Base-by-base conservation (phyloP, 169 alveolate genomes). In the Plasmodium inui region DNA sequence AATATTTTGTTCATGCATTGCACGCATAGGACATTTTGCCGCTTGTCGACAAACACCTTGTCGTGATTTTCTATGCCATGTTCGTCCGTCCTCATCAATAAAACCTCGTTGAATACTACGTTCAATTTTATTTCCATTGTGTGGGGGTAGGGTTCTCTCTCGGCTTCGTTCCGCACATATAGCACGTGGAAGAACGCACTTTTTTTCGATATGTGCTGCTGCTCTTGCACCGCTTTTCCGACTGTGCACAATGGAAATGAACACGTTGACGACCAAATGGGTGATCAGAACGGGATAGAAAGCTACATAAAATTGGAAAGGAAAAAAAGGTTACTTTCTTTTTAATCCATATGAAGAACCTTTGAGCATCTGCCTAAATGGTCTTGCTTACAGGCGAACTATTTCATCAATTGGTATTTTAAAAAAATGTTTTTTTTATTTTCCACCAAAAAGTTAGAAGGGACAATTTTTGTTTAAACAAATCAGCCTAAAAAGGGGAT, bases 11-110 rank as follows among this genome's bases (percentile, higher is more conserved):
- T 57, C 37, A 89, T 79, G 41, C 94, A 89, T 61, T 89, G 90
- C 50, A 46, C 94, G 82, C 94, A 89, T 44, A 89, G 22, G 46
- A 80, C 37, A 1, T 89, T 89, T 44, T 89, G 83, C 50, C 14
- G 19, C 72, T 89, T 89, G 41, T 89, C 94, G 28, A 89, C 44
- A 70, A 89, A 89, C 44, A 57, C 41, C 28, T 79, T 89, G 72
- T 89, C 94, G 39, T 89, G 94, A 79, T 89, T 89, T 89, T 89
- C 89, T 79, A 89, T 78, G 32, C 19, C 83, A 26, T 89, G 94
- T 44, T 79, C 89, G 72, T 89, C 94, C n/a, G 78, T 79, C 26
- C 30, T 67, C 19, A 39, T 37, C 41, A 89, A 19, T 50, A 89
- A 78, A 79, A 89, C 73, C 3, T 89, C 90, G 28, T 72, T 80